A percentile compares a stretch with the other conserved stretches of the same genome.
Conservation (phyloP, 2,329 filamentous ascomycete species). For the Phyllosticta capitalensis region DNA sequence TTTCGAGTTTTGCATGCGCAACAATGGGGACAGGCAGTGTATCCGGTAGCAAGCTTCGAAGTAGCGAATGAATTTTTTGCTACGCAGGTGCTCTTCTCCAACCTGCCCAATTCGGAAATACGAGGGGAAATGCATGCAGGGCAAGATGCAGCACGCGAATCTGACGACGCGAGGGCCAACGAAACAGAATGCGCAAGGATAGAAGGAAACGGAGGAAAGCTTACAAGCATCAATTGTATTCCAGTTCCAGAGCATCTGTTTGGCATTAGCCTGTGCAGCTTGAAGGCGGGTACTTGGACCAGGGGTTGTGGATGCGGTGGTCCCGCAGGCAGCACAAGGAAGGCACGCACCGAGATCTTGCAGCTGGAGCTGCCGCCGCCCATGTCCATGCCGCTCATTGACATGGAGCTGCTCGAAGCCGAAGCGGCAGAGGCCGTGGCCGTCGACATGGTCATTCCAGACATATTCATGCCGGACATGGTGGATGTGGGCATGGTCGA, state of each 20-base stretch:
- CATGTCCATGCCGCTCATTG: constrained; percentile 12
- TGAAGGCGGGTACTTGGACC: no score
- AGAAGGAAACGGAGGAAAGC: background rate
- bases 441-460: constrained; percentile 6
- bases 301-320: no score
- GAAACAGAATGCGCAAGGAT: background rate
- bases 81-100: no score
- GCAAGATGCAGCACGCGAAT: background rate
- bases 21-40: background rate
- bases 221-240: constrained; percentile 55
- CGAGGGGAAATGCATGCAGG: no score
- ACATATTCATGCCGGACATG: background rate
- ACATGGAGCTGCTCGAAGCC: background rate
- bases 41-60: no score
- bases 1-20: background rate
- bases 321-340: no score
- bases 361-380: constrained; percentile 21
- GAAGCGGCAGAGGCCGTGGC: background rate
- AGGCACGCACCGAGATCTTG: constrained; percentile 29
- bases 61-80: no score
- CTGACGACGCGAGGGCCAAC: background rate
- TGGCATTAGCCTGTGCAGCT: constrained; percentile 10
- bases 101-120: background rate
- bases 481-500: background rate
- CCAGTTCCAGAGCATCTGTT: constrained; percentile 74